These are phyloP conservation scores for Tetrahymena borealis DNA, from an alignment of 73 alveolate genomes.

Conservation along the genomic window DNA sequence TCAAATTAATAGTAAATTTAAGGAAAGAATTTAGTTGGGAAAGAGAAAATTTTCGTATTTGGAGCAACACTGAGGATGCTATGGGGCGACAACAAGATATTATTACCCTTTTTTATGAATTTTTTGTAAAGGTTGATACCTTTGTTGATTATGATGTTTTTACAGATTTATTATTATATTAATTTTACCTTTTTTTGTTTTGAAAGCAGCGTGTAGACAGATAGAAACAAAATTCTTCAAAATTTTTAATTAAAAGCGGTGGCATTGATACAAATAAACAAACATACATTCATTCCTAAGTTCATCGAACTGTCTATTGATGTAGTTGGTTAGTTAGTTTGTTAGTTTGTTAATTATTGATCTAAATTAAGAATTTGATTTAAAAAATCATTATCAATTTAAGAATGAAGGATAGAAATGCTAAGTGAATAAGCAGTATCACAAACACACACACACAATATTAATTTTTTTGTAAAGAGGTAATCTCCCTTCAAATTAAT, in stretches of 20 bases:
- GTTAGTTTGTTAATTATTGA: not conserved
- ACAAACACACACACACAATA: no score
- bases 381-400: no score
- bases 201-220: not conserved
- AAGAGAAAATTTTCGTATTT: no score
- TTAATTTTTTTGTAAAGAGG: no score
- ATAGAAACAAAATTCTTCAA: not conserved
- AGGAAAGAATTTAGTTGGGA: no score
- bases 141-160: not conserved
- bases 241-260: not conserved
- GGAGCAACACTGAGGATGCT: no score
- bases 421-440: no score
- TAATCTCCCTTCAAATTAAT: no score
- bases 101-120: not conserved
- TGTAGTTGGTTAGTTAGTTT: not conserved
- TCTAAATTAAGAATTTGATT: no score
- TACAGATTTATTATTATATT: not conserved
- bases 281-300: not conserved
- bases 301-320: not conserved
- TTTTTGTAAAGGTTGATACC: not conserved
- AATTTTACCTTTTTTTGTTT: not conserved
- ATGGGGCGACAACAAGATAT: no score
- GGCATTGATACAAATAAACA: not conserved
- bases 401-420: no score
- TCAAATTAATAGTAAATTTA: no score